phyloP scores from a whole-genome alignment of 2,329 filamentous ascomycete species.

The Lecanicillium sp. region DNA sequence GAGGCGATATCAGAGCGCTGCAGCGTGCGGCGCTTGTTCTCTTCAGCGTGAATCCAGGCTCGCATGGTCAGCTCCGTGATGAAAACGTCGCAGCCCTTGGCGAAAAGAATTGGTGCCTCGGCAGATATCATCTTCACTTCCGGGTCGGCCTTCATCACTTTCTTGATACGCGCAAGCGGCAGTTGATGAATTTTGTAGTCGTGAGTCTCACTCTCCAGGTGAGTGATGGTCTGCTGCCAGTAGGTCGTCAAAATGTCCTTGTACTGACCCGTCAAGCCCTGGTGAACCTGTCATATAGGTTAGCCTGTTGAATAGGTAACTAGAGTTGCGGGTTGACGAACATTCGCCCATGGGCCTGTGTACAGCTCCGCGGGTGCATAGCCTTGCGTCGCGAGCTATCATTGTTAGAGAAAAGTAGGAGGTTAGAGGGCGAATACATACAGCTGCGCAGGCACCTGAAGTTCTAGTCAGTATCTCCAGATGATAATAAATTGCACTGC shows the following conservation, averaged over 20 bases:
- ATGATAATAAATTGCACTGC: not conserved
- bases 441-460: conserved; percentile 43
- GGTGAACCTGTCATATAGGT: conserved; percentile 65
- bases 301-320: not conserved
- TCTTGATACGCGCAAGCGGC: conserved; percentile 96
- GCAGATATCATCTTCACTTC: conserved; percentile 99
- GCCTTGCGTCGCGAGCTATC: conserved; percentile 77
- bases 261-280: conserved; percentile 86
- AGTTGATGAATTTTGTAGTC: conserved; percentile 98
- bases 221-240: conserved; percentile 97
- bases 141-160: conserved; percentile 99
- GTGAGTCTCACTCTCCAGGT: conserved; percentile 89
- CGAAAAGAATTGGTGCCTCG: conserved; percentile 94
- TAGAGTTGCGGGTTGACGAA: conserved; percentile 38
- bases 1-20: conserved; percentile 96
- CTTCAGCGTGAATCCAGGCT: conserved; percentile 98
- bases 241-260: conserved; percentile 98
- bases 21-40: conserved; percentile 94
- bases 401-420: conserved; percentile 22
- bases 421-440: conserved; percentile 22
- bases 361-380: conserved; percentile 92
- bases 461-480: conserved; percentile 21
- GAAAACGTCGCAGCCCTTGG: conserved; percentile 98
- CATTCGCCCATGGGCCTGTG: conserved; percentile 92
- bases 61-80: conserved; percentile 99